Percentiles rank a stretch among this genome's conserved stretches.
phyloP scores from a whole-genome alignment of 2,329 filamentous ascomycete species.

The Gliomastix tumulicola region DNA sequence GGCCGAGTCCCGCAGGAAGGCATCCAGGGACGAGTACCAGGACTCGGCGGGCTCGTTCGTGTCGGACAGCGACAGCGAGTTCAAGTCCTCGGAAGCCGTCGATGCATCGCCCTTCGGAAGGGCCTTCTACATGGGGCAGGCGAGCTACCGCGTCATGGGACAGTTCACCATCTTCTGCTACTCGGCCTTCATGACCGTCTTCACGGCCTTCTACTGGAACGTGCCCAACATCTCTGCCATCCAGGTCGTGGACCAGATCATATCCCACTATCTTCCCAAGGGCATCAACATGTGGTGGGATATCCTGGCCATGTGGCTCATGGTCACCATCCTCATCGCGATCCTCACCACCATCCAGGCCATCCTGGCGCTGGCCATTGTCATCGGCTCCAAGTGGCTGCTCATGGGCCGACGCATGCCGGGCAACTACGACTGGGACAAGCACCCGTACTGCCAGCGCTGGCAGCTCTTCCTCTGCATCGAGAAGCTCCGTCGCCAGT shows the following conservation, averaged over 20 bases:
- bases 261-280: conserved; percentile 12
- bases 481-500: conserved; percentile 40
- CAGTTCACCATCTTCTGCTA: conserved; percentile 41
- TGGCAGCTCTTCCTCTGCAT: conserved; percentile 49
- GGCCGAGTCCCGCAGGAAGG: conserved; percentile 5
- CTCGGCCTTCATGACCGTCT: conserved; percentile 35
- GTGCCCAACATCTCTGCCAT: conserved; percentile 37
- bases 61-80: conserved; percentile 11
- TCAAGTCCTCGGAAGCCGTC: conserved; percentile 1
- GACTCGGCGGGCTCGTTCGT: conserved; percentile 2
- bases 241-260: conserved; percentile 32
- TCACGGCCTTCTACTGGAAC: conserved; percentile 44
- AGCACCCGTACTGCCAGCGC: conserved; percentile 47
- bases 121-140: conserved; percentile 44
- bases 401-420: conserved; percentile 41
- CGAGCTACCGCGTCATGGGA: conserved; percentile 41
- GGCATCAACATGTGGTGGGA: conserved; percentile 18
- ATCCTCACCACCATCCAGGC: conserved; percentile 34
- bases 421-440: conserved; percentile 52
- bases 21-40: conserved; percentile 4
- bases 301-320: conserved; percentile 27
- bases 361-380: conserved; percentile 30
- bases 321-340: conserved; percentile 31
- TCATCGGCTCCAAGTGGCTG: conserved; percentile 42
- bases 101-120: conserved; percentile 41